Base-by-base conservation (phyloP, 345 rosid genomes). In the Gossypium thurberi region DNA sequence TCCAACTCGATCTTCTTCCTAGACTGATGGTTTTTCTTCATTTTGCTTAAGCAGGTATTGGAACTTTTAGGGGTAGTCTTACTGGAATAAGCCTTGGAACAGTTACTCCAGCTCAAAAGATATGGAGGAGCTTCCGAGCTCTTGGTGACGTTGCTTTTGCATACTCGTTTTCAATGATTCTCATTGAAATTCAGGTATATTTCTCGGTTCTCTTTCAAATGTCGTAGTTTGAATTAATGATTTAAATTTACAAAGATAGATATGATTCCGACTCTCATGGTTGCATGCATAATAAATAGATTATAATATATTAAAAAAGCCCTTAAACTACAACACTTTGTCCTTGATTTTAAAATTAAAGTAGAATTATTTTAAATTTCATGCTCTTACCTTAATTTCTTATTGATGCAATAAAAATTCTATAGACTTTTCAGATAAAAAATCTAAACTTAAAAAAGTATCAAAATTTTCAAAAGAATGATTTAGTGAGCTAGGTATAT, bases 101-200 rank as follows among this genome's bases (percentile, higher is more conserved):
- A 4, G 89, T 89, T 52, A 82, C 88, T 17, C 88, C 78, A 78
- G 82, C 96, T 8, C 89, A 90, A 57, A 92, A 92, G 83, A 85
- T 86, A 40, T 70, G 74, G 97, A 84, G 88, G 69, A 93, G 86
- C 68, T 90, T 90, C 77, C 97, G 87, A 70, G 93, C 98, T 56
- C 91, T 93, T 33, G 98, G 98, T 10, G 84, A 91, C 47, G 89
- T 90, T 61, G 98, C 98, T 64, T 93, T 93, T 71, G 94, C 98
- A 4, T 93, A 93, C 76, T 89, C 97, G 2, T 93, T 79, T 79
- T 87, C 97, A 4, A 73, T 85, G 46, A 84, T 93, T 79, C 88
- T 93, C 26, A 82, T 90, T 42, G 97, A 92, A 74, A 92, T 92
- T 78, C 98, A 92, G 94, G 98, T 90, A 66, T 37, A 20, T 4